Conservation (phyloP, 1,284 basidiomycete species). For the Ganoderma multipileum region DNA sequence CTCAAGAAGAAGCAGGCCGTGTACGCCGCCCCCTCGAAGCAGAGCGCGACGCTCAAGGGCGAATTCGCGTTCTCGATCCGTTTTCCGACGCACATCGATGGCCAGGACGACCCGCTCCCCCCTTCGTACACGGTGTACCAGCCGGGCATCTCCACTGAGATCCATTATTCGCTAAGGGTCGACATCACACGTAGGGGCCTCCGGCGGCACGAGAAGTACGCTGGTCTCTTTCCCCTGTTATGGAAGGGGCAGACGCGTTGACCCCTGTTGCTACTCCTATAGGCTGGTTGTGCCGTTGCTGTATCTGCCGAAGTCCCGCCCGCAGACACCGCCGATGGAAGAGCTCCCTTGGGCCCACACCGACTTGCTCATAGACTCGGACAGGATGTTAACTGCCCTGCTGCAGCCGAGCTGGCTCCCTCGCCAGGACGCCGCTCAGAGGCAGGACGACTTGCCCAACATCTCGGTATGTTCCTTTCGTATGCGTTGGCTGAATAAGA, state of each 20-base stretch:
- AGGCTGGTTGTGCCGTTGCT: conserved; percentile 28
- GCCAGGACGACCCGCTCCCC: conserved; percentile 41
- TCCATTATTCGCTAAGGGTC: conserved; percentile 49
- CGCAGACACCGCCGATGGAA: conserved; percentile 41
- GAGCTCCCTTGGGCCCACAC: conserved; percentile 31
- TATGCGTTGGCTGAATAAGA: conserved; percentile 12
- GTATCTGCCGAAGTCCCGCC: conserved; percentile 51
- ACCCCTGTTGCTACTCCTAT: not conserved
- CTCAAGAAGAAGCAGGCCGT: conserved; percentile 43
- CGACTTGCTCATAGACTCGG: conserved; percentile 13
- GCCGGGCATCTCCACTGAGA: conserved; percentile 45
- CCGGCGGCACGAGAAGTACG: conserved; percentile 51
- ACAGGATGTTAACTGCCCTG: conserved; percentile 24
- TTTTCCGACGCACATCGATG: conserved; percentile 45
- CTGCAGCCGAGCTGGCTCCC: conserved; percentile 39
- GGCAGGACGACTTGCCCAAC: conserved; percentile 28
- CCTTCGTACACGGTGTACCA: conserved; percentile 48
- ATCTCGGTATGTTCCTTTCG: conserved; percentile 31
- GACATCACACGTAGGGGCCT: conserved; percentile 50
- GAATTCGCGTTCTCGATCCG: conserved; percentile 47
- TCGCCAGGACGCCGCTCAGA: conserved; percentile 15
- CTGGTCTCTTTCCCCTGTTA: conserved; percentile 9
- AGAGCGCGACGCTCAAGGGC: conserved; percentile 37
- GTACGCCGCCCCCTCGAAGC: conserved; percentile 35
- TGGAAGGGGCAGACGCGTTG: conserved; percentile 11